Conservation (phyloP, 345 rosid genomes). For the Hibiscus trionum region DNA sequence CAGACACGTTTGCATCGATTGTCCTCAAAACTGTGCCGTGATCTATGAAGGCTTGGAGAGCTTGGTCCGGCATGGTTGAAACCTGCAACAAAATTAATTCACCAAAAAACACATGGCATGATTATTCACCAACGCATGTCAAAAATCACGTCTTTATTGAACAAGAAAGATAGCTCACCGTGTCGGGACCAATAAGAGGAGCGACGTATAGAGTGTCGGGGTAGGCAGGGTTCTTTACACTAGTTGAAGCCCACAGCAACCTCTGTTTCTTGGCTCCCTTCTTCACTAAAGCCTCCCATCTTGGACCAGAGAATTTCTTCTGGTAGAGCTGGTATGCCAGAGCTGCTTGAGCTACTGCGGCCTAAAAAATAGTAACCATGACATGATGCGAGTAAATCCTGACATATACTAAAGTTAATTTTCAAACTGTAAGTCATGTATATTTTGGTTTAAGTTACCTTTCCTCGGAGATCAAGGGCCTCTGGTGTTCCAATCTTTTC, state of each 20-base stretch:
- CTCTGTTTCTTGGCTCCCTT: slow-evolving; percentile 99
- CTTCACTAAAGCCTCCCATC: slow-evolving; percentile 92
- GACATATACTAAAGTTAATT: not conserved
- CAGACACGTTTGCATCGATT: slow-evolving; percentile 73
- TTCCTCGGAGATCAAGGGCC: slow-evolving; percentile 93
- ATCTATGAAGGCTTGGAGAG: slow-evolving; percentile 78
- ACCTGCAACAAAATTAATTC: slow-evolving; percentile 35
- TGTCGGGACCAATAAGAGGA: slow-evolving; percentile 96
- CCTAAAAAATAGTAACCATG: slow-evolving; percentile 36
- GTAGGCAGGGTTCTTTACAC: slow-evolving; percentile 96
- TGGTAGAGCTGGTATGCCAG: slow-evolving; percentile 91
- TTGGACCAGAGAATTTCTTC: slow-evolving; percentile 94
- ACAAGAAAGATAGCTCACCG: slow-evolving; percentile 36
- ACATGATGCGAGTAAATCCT: slow-evolving; percentile 12
- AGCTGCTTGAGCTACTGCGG: slow-evolving; percentile 95
- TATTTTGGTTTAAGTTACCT: slow-evolving; percentile 36
- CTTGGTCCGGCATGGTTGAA: slow-evolving; percentile 99
- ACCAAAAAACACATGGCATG: not conserved
- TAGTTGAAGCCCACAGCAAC: slow-evolving; percentile 92
- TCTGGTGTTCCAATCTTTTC: slow-evolving; percentile 90
- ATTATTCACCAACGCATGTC: slow-evolving; percentile 1
- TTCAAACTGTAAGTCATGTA: not conserved
- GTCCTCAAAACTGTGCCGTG: slow-evolving; percentile 83
- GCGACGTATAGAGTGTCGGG: slow-evolving; percentile 77
- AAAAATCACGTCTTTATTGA: not conserved